A percentile compares a stretch with the other conserved stretches of the same genome.
phyloP scores from a whole-genome alignment of 179 eudicot genomes.

The Beta corolliflora region DNA sequence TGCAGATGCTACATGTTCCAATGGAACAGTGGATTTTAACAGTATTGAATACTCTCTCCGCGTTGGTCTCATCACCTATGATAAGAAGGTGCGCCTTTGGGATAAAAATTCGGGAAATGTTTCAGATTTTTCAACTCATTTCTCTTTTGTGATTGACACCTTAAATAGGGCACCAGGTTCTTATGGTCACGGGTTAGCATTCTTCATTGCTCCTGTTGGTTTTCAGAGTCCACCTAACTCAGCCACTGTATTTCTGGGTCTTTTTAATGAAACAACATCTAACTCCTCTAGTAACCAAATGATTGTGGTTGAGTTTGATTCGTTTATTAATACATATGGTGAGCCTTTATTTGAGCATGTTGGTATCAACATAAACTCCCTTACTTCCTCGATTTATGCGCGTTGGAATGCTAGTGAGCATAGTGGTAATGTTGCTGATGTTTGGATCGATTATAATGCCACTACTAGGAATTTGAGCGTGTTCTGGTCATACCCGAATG shows the following conservation, averaged over 20 bases:
- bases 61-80: too few species aligned
- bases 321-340: slow-evolving; percentile 27
- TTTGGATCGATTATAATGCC: slow-evolving; percentile 45
- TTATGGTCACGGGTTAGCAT: slow-evolving; percentile 43
- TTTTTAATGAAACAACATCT: slow-evolving; percentile 43
- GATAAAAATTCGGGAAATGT: too few species aligned
- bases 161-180: background rate
- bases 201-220: slow-evolving; percentile 43
- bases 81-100: too few species aligned
- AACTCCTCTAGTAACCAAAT: slow-evolving; percentile 29
- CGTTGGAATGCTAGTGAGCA: slow-evolving; percentile 1
- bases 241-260: slow-evolving; percentile 47
- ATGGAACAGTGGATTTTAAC: too few species aligned
- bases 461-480: slow-evolving; percentile 43
- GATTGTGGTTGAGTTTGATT: slow-evolving; percentile 46
- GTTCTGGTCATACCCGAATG: slow-evolving; percentile 34
- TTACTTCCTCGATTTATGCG: slow-evolving; percentile 14
- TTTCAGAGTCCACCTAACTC: slow-evolving; percentile 51
- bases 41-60: too few species aligned
- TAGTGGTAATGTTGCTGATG: slow-evolving; percentile 38
- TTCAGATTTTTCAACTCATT: too few species aligned
- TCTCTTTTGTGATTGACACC: too few species aligned
- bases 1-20: too few species aligned
- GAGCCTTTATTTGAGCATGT: slow-evolving; percentile 54
- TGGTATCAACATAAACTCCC: slow-evolving; percentile 49